phyloP scores from a whole-genome alignment of 2,329 filamentous ascomycete genomes.

The Monosporascus cannonballus region DNA sequence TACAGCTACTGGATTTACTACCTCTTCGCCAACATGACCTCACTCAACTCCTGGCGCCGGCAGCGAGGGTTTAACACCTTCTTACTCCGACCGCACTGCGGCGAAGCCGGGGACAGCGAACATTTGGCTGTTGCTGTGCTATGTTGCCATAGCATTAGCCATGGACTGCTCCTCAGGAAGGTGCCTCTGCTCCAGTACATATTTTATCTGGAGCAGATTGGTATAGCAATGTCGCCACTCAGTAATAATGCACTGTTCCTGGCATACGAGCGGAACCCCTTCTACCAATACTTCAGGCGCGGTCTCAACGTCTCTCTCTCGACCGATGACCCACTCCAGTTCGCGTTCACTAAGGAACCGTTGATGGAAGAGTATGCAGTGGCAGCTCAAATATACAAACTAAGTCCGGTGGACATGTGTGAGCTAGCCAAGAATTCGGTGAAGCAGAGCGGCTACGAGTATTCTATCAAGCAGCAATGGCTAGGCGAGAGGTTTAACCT shows the following conservation, averaged over 20 bases:
- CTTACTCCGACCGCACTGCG: slow-evolving; percentile 85
- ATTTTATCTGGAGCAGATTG: slow-evolving; percentile 96
- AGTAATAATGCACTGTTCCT: slow-evolving; percentile 97
- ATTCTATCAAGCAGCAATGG: slow-evolving; percentile 86
- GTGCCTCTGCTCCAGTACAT: slow-evolving; percentile 93
- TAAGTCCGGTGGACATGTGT: slow-evolving; percentile 96
- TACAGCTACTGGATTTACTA: slow-evolving; percentile 99
- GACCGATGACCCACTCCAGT: slow-evolving; percentile 94
- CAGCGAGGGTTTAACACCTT: slow-evolving; percentile 95
- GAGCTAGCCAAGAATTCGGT: slow-evolving; percentile 96
- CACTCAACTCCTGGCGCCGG: slow-evolving; percentile 86
- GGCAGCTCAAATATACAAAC: slow-evolving; percentile 96
- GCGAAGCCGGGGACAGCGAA: slow-evolving; percentile 94
- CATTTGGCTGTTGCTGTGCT: slow-evolving; percentile 87
- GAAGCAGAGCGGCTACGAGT: slow-evolving; percentile 88
- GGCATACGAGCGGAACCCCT: slow-evolving; percentile 94
- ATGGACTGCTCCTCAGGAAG: slow-evolving; percentile 86
- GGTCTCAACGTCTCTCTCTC: slow-evolving; percentile 94
- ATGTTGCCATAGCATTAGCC: slow-evolving; percentile 94
- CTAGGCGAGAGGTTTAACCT: slow-evolving; percentile 71
- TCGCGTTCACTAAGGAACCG: slow-evolving; percentile 97
- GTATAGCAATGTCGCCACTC: slow-evolving; percentile 97
- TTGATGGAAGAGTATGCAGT: slow-evolving; percentile 98
- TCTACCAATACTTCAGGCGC: slow-evolving; percentile 89
- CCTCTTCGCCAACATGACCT: slow-evolving; percentile 87